phyloP scores from a whole-genome alignment of 1,284 basidiomycete genomes.

The Neonothopanus nambi region DNA sequence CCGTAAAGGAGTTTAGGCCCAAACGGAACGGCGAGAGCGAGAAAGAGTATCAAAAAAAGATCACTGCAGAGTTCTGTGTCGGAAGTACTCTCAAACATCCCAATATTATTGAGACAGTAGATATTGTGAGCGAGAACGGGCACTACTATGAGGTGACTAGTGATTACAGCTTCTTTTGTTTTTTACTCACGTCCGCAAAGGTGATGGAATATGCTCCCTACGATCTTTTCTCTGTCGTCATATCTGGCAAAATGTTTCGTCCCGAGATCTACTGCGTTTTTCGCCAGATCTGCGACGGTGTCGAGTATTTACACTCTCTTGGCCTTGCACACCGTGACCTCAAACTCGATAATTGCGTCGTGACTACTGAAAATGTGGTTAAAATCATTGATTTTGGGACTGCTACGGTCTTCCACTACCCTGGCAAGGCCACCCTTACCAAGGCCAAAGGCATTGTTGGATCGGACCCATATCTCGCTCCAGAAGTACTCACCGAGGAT shows the following conservation, averaged over 20 bases:
- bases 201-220: slow-evolving; percentile 99
- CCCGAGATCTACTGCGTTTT: slow-evolving; percentile 99
- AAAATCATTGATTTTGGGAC: no score
- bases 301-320: slow-evolving; percentile 86
- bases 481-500: slow-evolving; percentile 69
- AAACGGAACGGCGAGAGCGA: slow-evolving; percentile 86
- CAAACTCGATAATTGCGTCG: no score
- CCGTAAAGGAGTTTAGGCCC: slow-evolving; percentile 97
- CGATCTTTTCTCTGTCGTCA: no score
- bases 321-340: no score
- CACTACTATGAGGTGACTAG: slow-evolving; percentile 92
- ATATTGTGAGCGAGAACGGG: slow-evolving; percentile 98
- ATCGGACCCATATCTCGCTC: no score
- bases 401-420: no score
- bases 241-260: slow-evolving; percentile 98
- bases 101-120: no score
- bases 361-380: no score
- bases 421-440: no score
- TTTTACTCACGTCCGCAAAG: slow-evolving; percentile 39
- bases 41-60: slow-evolving; percentile 98
- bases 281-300: slow-evolving; percentile 97
- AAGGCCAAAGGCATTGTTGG: no score
- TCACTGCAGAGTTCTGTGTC: slow-evolving; percentile 98
- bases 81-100: slow-evolving; percentile 93
- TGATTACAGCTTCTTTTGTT: background rate